Base-by-base conservation (phyloP, 208 protist genomes). In the Tritrichomonas foetus region DNA sequence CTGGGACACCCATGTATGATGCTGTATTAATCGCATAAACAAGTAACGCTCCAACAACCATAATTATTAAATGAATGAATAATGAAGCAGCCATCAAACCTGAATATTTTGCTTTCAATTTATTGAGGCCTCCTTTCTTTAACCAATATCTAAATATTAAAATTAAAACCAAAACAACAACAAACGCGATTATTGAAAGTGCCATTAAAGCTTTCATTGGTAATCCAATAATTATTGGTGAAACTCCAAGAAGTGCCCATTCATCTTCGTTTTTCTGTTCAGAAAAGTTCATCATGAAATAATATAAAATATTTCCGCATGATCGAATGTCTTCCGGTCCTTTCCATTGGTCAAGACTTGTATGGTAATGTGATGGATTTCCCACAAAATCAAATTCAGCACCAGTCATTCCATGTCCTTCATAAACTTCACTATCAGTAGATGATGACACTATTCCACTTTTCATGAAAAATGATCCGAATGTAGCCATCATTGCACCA, bases 321-420 rank as follows among this genome's bases (percentile, higher is more conserved):
- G 30, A 50, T 82, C 50, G 5, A 82, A 82, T 3, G 50, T 82
- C 74, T n/a, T 8, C 9, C 11, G 11, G 33, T 50, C 50, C 41
- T 27, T 16, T 36, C 5, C 47, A 8, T n/a, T 30, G 1, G 30
- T 82, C 74, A 50, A 50, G 50, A 50, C 50, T 82, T 41, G 74
- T 82, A 44, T 82, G 74, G 30, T 82, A 82, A 82, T 47, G 41
- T 82, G 74, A 9, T 50, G 41, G 16, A 82, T 82, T 47, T 82
- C 74, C 74, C 30, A 82, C n/a, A 30, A 47, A 82, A n/a, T 50
- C 74, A 47, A 50, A 47, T 50, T 50, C 41, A 11, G 41, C 74
- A 82, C 74, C 74, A 36, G n/a, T 82, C 1, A 50, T 9, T 49
- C 39, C 39, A 1, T 47, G 27, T 30, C 3, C 25, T 50, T 82